These are phyloP conservation scores for Kockovaella imperatae DNA, from an alignment of 768 basidiomycete genomes.

Conservation along the genomic window DNA sequence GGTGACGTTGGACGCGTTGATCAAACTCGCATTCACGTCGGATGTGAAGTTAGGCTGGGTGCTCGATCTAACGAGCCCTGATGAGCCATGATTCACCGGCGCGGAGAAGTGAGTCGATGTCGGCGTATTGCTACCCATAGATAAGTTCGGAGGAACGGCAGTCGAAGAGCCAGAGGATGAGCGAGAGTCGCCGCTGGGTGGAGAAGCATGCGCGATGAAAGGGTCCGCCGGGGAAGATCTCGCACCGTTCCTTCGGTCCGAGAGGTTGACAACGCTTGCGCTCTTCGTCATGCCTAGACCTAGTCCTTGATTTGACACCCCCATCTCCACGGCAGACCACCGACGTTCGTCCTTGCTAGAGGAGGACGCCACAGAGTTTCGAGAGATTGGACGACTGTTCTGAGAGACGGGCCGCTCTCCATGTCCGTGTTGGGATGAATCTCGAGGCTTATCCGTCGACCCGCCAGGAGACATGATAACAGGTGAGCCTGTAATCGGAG, in stretches of 20 bases:
- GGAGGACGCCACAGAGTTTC: conserved; percentile 4
- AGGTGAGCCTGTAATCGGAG: conserved; percentile 27
- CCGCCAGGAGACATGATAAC: background rate
- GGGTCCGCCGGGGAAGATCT: conserved; percentile 8
- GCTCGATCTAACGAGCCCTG: conserved; percentile 9
- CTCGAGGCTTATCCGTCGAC: background rate
- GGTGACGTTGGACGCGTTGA: background rate
- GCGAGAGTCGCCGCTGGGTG: conserved; percentile 7
- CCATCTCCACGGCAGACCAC: background rate
- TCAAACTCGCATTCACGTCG: background rate
- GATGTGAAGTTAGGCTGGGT: conserved; percentile 12
- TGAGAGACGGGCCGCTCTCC: no score
- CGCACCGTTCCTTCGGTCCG: background rate
- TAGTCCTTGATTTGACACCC: conserved; percentile 3
- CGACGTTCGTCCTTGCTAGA: conserved; percentile 11
- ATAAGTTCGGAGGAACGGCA: conserved; percentile 6
- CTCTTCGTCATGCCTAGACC: conserved; percentile 18
- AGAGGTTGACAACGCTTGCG: conserved; percentile 2
- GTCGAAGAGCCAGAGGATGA: conserved; percentile 15
- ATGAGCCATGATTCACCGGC: no score
- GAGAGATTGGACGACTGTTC: no score
- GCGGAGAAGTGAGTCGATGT: no score
- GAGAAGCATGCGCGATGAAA: conserved; percentile 1
- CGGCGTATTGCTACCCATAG: no score
- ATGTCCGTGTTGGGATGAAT: no score